Base-by-base conservation (phyloP, 2,329 filamentous ascomycete genomes). In the Nemania diffusa region DNA sequence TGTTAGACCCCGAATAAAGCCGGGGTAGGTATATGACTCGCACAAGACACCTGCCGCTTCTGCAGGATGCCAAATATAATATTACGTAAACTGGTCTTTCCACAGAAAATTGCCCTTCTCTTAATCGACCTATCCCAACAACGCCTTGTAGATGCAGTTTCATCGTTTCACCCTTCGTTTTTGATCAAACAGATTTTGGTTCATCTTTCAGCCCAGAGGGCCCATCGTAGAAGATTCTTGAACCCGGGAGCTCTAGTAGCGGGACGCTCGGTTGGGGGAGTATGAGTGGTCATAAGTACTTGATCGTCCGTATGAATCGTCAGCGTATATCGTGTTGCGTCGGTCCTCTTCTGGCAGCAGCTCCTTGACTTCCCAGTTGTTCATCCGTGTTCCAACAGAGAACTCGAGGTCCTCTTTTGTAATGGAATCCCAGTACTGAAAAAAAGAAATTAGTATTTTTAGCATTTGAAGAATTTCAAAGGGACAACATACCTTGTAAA, bases 321-420 rank as follows among this genome's bases (percentile, higher is more conserved):
- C 91, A 52, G 86, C 83, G 79, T 94, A 96, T 52, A 91, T 81
- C 1, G 92, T 94, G 24, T 84, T 84, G 65, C 92, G 88, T 67
- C 91, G 90, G 66, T 95, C 92, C 64, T 96, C 93, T 71, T 96
- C 92, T 51, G 91, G 88, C 20, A 96, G 85, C 11, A 93, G 85
- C 70, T 98, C 95, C 83, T 98, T 98, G 78, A 98, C 92, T 78
- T 99, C 96, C 96, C 96, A 99, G 79, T 96, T 97, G 83, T 97
- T 97, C 81, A 93, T 92, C 79, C 95, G 93, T 66, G 93, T 93
- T 71, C 95, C 95, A 57, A 99, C 96, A 2, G 94, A 97, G 81
- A 99, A 99, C 79, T 99, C 96, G 72, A 99, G 90, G 79, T 99
- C 96, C 82, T 99, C 96, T 77, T 92, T 94, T 24, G 96, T 99